These are phyloP conservation scores for Plasmodium sp. DNA, from an alignment of 169 alveolate species.

Conservation along the genomic window DNA sequence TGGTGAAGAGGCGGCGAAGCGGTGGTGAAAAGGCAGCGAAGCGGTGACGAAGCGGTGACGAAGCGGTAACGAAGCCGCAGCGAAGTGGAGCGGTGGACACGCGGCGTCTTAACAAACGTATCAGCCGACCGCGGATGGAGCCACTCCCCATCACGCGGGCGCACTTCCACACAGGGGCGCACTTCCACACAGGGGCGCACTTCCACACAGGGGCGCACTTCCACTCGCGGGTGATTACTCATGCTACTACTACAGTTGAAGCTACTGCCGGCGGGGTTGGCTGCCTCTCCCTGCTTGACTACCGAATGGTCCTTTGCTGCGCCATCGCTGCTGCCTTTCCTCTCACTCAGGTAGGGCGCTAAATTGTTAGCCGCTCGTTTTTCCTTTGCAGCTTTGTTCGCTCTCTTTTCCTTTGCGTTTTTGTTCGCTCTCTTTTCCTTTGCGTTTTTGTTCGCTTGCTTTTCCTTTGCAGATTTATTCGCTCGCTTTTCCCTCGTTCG, in stretches of 20 bases:
- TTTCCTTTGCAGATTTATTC: conserved; percentile 3
- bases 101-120: not conserved
- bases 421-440: conserved; percentile 8
- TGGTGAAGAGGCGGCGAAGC: not conserved
- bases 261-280: conserved; percentile 1
- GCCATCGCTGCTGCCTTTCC: not conserved
- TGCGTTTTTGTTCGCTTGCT: not conserved
- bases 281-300: conserved; percentile 3
- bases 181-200: not conserved
- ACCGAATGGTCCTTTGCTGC: not conserved
- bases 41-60: not conserved
- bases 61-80: not conserved
- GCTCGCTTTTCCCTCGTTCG: not conserved
- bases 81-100: not conserved
- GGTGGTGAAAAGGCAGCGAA: too few species aligned
- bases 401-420: conserved; percentile 1
- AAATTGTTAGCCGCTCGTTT: conserved; percentile 9
- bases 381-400: conserved; percentile 5
- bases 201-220: not conserved
- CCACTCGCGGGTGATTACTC: not conserved
- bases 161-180: not conserved
- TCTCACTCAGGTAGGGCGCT: conserved; percentile 24
- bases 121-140: not conserved
- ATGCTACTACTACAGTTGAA: conserved; percentile 42
- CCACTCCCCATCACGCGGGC: not conserved